A percentile compares a stretch with the other conserved stretches of the same genome.
Conservation (phyloP, 257 asterid species). For the Capsicum chinense region DNA sequence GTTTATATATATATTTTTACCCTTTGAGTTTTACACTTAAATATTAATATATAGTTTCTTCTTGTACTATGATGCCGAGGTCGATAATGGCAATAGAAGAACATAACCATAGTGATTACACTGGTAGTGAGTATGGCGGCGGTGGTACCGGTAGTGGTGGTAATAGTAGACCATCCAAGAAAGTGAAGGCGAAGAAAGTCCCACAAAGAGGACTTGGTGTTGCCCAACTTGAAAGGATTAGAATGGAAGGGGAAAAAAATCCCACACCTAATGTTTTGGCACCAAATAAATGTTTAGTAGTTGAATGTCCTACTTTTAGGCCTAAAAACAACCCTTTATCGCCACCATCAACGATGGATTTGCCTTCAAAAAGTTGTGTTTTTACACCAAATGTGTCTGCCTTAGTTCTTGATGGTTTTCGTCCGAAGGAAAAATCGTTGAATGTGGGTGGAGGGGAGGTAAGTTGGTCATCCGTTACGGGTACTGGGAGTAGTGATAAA, state of each 20-base stretch:
- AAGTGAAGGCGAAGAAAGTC: constrained; percentile 69
- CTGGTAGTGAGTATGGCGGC: constrained; percentile 36
- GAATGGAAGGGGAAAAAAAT: constrained; percentile 50
- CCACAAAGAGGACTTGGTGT: constrained; percentile 97
- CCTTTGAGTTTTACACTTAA: constrained; percentile 44
- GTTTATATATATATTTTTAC: constrained; percentile 40
- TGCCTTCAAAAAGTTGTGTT: constrained; percentile 45
- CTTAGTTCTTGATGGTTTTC: constrained; percentile 45
- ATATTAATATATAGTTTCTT: background rate
- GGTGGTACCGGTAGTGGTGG: constrained; percentile 22
- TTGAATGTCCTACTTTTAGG: constrained; percentile 49
- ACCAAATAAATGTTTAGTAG: constrained; percentile 37
- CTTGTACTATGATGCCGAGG: constrained; percentile 46
- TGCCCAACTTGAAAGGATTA: constrained; percentile 91
- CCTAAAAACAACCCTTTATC: constrained; percentile 44
- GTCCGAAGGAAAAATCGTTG: constrained; percentile 44
- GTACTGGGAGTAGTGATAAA: constrained; percentile 42
- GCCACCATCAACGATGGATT: constrained; percentile 44
- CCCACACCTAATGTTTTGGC: constrained; percentile 46
- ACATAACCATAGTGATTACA: constrained; percentile 36
- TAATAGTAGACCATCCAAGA: constrained; percentile 50
- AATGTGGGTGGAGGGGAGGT: constrained; percentile 40
- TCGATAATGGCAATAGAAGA: constrained; percentile 70
- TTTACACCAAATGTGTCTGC: constrained; percentile 36
- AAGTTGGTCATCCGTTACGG: constrained; percentile 38